Evolutionary conservation across 1,284 basidiomycete species (phyloP).

Genomic region (Sanghuangporus sanghuang): DNA sequence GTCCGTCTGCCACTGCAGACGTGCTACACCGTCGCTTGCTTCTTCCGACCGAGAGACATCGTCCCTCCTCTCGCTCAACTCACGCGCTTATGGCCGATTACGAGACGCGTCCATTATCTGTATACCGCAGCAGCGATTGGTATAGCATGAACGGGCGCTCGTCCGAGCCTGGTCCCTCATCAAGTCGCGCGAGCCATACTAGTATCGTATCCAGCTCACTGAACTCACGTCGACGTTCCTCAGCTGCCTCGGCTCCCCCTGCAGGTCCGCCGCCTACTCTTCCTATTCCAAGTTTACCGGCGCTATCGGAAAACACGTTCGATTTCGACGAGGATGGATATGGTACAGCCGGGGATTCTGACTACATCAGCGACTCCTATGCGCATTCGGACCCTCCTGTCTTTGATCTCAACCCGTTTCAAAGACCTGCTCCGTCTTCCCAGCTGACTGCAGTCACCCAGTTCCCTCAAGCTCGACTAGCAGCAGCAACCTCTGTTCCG

Average conservation of each 20-base stretch:
- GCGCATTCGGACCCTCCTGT: neutral
- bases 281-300: constrained; percentile 62
- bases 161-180: constrained; percentile 20
- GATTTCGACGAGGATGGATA: constrained; percentile 15
- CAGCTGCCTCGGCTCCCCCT: constrained; percentile 55
- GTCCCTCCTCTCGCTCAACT: neutral
- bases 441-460: constrained; percentile 52
- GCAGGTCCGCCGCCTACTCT: constrained; percentile 68
- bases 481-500: constrained; percentile 31
- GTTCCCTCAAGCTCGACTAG: constrained; percentile 51
- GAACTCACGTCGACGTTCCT: constrained; percentile 58
- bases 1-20: constrained; percentile 12
- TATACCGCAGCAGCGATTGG: constrained; percentile 45
- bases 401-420: constrained; percentile 30
- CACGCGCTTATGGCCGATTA: constrained; percentile 45
- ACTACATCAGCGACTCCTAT: constrained; percentile 20
- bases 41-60: neutral
- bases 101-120: constrained; percentile 38
- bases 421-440: constrained; percentile 49
- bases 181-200: constrained; percentile 5
- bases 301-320: constrained; percentile 24
- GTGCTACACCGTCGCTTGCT: neutral
- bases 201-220: constrained; percentile 22
- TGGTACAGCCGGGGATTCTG: constrained; percentile 15
- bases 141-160: constrained; percentile 22